These are phyloP conservation scores for Ascoidea tarda DNA, from an alignment of 805 yeast species.

Conservation along the genomic window DNA sequence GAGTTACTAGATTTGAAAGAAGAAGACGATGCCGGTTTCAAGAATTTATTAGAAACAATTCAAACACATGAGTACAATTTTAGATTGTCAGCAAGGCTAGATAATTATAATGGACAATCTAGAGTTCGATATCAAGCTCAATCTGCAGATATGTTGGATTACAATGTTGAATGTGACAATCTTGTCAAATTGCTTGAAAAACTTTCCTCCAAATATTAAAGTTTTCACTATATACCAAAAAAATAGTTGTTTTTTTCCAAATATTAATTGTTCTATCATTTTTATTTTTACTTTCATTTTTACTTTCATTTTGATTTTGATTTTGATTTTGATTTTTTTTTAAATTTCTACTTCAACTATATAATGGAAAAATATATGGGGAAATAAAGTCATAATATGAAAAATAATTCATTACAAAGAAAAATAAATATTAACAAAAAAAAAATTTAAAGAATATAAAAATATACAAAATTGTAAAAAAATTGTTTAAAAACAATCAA, in stretches of 20 bases:
- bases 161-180: constrained; percentile 42
- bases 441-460: too few species aligned
- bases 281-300: too few species aligned
- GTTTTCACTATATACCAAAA: too few species aligned
- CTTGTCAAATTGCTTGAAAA: constrained; percentile 33
- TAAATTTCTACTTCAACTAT: background rate
- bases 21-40: constrained; percentile 25
- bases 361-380: too few species aligned
- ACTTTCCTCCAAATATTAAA: constrained; percentile 3
- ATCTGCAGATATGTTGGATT: constrained; percentile 38
- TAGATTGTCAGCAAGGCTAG: constrained; percentile 71
- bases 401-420: too few species aligned
- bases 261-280: too few species aligned
- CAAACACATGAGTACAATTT: constrained; percentile 61
- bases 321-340: too few species aligned
- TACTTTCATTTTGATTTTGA: background rate
- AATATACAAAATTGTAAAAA: too few species aligned
- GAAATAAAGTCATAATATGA: too few species aligned
- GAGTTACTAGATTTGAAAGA: constrained; percentile 35
- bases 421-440: too few species aligned
- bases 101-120: constrained; percentile 65
- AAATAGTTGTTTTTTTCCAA: too few species aligned
- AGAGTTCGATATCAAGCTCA: constrained; percentile 65
- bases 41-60: constrained; percentile 28
- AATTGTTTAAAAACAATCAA: too few species aligned